A percentile compares a stretch with the other conserved stretches of the same genome.
Conservation (phyloP, 2,329 filamentous ascomycete species). For the Lachnellula subtilissima region DNA sequence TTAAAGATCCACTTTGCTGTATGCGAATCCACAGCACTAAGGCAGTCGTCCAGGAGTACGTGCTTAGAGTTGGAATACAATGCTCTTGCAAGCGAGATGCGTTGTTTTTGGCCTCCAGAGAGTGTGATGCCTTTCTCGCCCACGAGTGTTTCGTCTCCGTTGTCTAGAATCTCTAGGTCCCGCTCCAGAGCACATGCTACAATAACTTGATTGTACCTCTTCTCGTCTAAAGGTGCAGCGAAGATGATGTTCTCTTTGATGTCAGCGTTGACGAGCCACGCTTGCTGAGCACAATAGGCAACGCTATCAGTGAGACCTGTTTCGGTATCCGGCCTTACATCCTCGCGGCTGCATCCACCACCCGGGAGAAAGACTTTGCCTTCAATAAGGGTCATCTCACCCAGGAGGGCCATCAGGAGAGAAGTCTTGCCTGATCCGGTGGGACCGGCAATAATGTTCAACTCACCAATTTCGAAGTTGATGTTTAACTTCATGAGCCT, state of each 20-base stretch:
- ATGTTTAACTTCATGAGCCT: slow-evolving; percentile 78
- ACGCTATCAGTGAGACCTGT: slow-evolving; percentile 87
- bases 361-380: slow-evolving; percentile 83
- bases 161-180: slow-evolving; percentile 87
- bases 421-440: slow-evolving; percentile 96
- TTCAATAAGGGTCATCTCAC: slow-evolving; percentile 85
- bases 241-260: slow-evolving; percentile 97
- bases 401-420: slow-evolving; percentile 88
- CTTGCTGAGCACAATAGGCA: slow-evolving; percentile 93
- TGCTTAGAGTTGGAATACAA: slow-evolving; percentile 95
- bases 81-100: slow-evolving; percentile 92
- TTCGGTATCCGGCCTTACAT: slow-evolving; percentile 73
- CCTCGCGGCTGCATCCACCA: slow-evolving; percentile 71
- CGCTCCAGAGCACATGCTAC: slow-evolving; percentile 86
- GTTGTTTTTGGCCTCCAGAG: slow-evolving; percentile 95
- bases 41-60: slow-evolving; percentile 86
- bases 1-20: slow-evolving; percentile 98
- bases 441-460: slow-evolving; percentile 89
- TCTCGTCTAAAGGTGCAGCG: slow-evolving; percentile 71
- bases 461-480: slow-evolving; percentile 75
- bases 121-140: slow-evolving; percentile 97
- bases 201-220: slow-evolving; percentile 82
- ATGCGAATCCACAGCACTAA: slow-evolving; percentile 95
- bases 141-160: slow-evolving; percentile 87
- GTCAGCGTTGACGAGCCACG: slow-evolving; percentile 93